Evolutionary conservation across 192 early-diverging fungal species (phyloP).

Genomic region (Glomus cerebriforme): DNA sequence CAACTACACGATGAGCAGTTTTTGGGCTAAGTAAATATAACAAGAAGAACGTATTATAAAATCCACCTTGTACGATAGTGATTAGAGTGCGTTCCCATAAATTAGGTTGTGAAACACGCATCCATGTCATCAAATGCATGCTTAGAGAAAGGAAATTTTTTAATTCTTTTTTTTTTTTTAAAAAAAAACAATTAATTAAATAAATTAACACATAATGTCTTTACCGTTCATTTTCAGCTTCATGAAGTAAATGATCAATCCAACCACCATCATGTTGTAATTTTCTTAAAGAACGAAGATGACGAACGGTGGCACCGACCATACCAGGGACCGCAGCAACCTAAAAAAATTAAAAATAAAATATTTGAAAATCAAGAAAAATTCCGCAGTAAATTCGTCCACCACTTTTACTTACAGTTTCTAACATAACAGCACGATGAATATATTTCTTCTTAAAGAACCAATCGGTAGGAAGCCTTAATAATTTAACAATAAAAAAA

Average conservation of each 20-base stretch:
- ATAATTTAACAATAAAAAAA: constrained; percentile 59
- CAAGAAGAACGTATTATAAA: constrained; percentile 89
- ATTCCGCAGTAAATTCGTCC: too few species aligned
- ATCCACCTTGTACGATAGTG: constrained; percentile 79
- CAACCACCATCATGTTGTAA: constrained; percentile 87
- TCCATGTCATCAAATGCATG: constrained; percentile 78
- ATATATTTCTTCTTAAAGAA: constrained; percentile 78
- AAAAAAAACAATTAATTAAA: background rate
- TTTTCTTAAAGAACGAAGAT: constrained; percentile 74
- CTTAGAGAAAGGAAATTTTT: background rate
- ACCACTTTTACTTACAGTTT: constrained; percentile 53
- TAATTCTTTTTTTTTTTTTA: too few species aligned
- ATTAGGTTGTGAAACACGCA: constrained; percentile 67
- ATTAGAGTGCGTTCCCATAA: constrained; percentile 68
- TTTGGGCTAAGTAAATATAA: constrained; percentile 80
- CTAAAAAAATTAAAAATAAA: too few species aligned
- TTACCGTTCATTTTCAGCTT: constrained; percentile 86
- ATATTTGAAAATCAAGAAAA: too few species aligned
- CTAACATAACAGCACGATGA: constrained; percentile 78
- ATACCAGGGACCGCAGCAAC: constrained; percentile 69
- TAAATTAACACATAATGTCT: background rate
- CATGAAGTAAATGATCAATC: constrained; percentile 87
- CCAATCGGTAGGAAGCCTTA: constrained; percentile 65
- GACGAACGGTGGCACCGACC: constrained; percentile 82
- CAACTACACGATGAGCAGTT: constrained; percentile 84